Evolutionary conservation across 1,284 basidiomycete genomes (phyloP).

Genomic region (Hypsizygus ulmarius): DNA sequence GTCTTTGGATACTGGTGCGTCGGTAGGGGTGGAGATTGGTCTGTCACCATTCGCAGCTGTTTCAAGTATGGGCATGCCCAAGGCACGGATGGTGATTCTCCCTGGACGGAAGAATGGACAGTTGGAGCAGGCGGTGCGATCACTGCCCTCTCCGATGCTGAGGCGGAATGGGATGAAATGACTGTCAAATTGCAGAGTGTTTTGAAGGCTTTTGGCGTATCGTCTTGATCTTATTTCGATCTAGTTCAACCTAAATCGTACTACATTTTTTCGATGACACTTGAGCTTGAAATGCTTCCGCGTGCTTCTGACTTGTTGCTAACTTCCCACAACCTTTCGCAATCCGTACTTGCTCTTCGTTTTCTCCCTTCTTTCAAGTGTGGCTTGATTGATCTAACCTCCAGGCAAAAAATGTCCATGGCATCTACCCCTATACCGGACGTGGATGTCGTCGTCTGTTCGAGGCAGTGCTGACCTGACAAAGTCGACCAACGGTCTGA

Average conservation of each 20-base stretch:
- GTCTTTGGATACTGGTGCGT: constrained; percentile 92
- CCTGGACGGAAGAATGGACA: constrained; percentile 55
- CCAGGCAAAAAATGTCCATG: no score
- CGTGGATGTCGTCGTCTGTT: no score
- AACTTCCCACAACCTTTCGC: no score
- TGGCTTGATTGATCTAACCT: no score
- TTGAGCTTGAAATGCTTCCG: neutral
- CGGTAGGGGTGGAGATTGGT: constrained; percentile 88
- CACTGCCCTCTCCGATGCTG: constrained; percentile 86
- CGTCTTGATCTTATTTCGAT: neutral
- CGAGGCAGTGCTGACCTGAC: no score
- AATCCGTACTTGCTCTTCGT: no score
- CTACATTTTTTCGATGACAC: no score
- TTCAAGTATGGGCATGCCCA: constrained; percentile 63
- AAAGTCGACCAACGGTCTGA: no score
- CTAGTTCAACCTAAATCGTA: neutral
- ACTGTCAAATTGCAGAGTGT: constrained; percentile 78
- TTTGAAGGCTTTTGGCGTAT: constrained; percentile 51
- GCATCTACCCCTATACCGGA: no score
- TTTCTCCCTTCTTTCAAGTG: no score
- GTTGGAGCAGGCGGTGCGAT: constrained; percentile 96
- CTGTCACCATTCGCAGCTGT: constrained; percentile 94
- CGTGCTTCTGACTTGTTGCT: no score
- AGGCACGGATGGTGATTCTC: constrained; percentile 2
- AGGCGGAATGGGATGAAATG: constrained; percentile 95